Evolutionary conservation across 257 asterid species (phyloP).

Genomic region (Osmanthus fragrans): DNA sequence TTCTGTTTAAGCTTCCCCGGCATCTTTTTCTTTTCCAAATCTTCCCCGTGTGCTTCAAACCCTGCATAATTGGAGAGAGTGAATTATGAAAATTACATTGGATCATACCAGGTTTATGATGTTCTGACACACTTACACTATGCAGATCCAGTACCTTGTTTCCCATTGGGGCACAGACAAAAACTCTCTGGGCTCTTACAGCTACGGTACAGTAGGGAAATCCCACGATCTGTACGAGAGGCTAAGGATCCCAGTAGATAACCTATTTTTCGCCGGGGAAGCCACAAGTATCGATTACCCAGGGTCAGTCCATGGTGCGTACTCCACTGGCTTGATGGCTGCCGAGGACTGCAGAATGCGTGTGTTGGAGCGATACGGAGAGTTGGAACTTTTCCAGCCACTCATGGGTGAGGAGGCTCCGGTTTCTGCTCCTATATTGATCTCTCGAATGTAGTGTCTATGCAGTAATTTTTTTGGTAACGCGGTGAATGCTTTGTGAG

Average conservation of each 20-base stretch:
- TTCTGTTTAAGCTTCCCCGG: too few species aligned
- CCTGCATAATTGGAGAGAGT: too few species aligned
- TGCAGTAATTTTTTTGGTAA: neutral
- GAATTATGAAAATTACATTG: too few species aligned
- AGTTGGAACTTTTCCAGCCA: slow-evolving; percentile 71
- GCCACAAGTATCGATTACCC: slow-evolving; percentile 78
- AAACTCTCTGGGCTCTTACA: slow-evolving; percentile 79
- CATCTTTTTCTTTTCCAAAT: too few species aligned
- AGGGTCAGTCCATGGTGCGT: slow-evolving; percentile 95
- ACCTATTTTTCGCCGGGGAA: slow-evolving; percentile 88
- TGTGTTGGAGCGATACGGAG: slow-evolving; percentile 79
- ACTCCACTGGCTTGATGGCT: slow-evolving; percentile 82
- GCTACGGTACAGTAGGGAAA: slow-evolving; percentile 76
- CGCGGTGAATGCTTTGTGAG: slow-evolving; percentile 52
- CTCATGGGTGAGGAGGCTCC: slow-evolving; percentile 66
- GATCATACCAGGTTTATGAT: too few species aligned
- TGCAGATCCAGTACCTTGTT: slow-evolving; percentile 79
- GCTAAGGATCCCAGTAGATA: slow-evolving; percentile 81
- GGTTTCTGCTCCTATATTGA: slow-evolving; percentile 63
- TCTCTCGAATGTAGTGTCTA: slow-evolving; percentile 54
- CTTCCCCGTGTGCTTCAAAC: too few species aligned
- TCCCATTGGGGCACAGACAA: slow-evolving; percentile 85
- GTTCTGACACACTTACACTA: neutral
- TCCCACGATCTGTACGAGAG: slow-evolving; percentile 80
- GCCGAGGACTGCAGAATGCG: slow-evolving; percentile 95